Evolutionary conservation across 2,329 filamentous ascomycete genomes (phyloP), one percentile per base, ranked within the genome.

Genomic region (Aureobasidium sp.): DNA sequence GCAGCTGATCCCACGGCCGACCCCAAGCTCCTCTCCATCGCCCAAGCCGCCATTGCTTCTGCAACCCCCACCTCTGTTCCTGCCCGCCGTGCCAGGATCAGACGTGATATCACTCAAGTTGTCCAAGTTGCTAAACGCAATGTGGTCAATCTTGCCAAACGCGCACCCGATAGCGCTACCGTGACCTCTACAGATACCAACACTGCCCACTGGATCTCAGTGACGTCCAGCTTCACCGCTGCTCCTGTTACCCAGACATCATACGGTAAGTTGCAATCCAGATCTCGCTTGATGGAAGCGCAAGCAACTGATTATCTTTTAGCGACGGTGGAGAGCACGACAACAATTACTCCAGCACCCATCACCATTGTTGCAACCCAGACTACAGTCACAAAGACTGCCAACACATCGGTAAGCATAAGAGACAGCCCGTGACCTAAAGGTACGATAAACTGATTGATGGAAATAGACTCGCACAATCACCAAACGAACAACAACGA

Each of bases 131-230:
- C 37, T 3, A 59, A 29, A 17, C 55, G 55, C 36, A 36, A 59
- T 31, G 8, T 15, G 1, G 55, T 22, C 45, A 22, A 34, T 20
- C 41, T 59, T 12, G 42, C 34, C 7, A 69, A 67, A 62, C 72
- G 75, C 42, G 71, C 72, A 55, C 74, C 74, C 0, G 75, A 77
- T 52, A 66, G 66, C 44, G 69, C 71, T 37, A 72, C 71, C 8
- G 65, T 74, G 31, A 69, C 69, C 2, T 65, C 73, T 25, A 75
- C 73, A 6, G 67, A 66, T 27, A 59, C 51, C 8, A 53, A 61
- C 11, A 65, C 62, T 14, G 65, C 66, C 8, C 44, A 66, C 12
- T 65, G 65, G 9, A 61, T 53, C 2, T 68, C 67, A 3, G 64
- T 66, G 12, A 73, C 69, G 0, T 39, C 59, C 9, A 68, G 66